Base-by-base conservation (phyloP, 2,329 filamentous ascomycete species). In the Domatiomyces globalis region DNA sequence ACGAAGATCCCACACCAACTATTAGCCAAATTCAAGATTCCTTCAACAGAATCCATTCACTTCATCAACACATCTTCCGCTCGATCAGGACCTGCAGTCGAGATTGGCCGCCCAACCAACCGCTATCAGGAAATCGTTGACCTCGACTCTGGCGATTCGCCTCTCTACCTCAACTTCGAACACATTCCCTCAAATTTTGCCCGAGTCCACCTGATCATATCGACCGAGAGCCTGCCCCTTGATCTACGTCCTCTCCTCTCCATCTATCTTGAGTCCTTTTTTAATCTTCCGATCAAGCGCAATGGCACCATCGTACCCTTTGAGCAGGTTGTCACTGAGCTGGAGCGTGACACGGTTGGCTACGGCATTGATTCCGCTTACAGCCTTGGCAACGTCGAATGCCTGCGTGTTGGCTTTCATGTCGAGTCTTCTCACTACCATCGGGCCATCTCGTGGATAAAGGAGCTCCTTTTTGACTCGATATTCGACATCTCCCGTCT, bases 141-240 rank as follows among this genome's bases (percentile, higher is more conserved):
- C 63, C 71, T 75, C 12, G 79, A 87, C 43, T 15, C 42, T 20
- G 74, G 77, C 39, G 72, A 74, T 15, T 65, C 82, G n/a, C 84
- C 87, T 0, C 72, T 96, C 2, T 98, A 95, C 67, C 76, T 98
- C n/a, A 90, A 98, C 67, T 98, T 94, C 58, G 92, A 98, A 68
- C 83, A 95, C 62, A 88, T 96, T 12, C 83, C 84, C 1, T 94
- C 87, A 53, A 94, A 87, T 63, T 98, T 98, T 65, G 87, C 94
- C 5, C 84, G 90, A 60, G 77, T 96, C 52, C 83, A 80, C 46
- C 69, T 96, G 19, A 80, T 92, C 51, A 73, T 96, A 48, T 87
- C 87, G 49, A 94, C 88, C 0, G 77, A 81, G 1, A 73, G 79
- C 29, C 73, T 95, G 1, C 87, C 89, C 0, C 76, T 84, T n/a